Evolutionary conservation across 495 filamentous ascomycete genomes (phyloP).

Genomic region (Glonium stellatum): DNA sequence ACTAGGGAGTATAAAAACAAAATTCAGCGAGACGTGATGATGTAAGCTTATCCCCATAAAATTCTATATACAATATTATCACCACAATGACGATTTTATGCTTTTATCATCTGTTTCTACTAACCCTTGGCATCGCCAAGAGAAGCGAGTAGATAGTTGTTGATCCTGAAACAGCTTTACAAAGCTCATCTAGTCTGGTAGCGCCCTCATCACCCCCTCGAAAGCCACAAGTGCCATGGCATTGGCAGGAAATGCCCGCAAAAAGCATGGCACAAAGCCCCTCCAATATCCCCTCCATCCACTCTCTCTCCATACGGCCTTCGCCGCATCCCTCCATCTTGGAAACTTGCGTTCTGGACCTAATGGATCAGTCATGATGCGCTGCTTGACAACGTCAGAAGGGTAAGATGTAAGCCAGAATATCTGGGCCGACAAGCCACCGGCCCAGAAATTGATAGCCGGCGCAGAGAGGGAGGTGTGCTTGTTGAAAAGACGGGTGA

Average conservation of each 20-base stretch:
- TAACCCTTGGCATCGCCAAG: too few species aligned
- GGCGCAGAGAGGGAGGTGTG: conserved; percentile 68
- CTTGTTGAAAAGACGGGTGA: conserved; percentile 59
- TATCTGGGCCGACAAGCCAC: conserved; percentile 81
- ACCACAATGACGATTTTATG: too few species aligned
- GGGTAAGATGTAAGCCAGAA: conserved; percentile 94
- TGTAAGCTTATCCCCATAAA: too few species aligned
- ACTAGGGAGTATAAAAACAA: too few species aligned
- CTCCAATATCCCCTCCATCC: conserved; percentile 83
- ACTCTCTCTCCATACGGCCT: conserved; percentile 63
- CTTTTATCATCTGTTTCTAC: too few species aligned
- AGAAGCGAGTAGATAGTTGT: too few species aligned
- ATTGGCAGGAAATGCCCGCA: conserved; percentile 94
- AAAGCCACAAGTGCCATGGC: conserved; percentile 89
- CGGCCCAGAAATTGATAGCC: conserved; percentile 93
- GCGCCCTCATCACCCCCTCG: conserved; percentile 78
- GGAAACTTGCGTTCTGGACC: conserved; percentile 64
- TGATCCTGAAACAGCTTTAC: background rate
- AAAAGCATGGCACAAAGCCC: conserved; percentile 86
- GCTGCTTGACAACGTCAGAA: conserved; percentile 91
- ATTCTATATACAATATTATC: too few species aligned
- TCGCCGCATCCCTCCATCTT: conserved; percentile 75
- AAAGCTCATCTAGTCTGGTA: conserved; percentile 32
- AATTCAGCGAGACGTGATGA: too few species aligned
- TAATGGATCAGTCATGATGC: conserved; percentile 89